Conservation (phyloP, 2,329 filamentous ascomycete genomes). For the Botrytis hyacinthi region DNA sequence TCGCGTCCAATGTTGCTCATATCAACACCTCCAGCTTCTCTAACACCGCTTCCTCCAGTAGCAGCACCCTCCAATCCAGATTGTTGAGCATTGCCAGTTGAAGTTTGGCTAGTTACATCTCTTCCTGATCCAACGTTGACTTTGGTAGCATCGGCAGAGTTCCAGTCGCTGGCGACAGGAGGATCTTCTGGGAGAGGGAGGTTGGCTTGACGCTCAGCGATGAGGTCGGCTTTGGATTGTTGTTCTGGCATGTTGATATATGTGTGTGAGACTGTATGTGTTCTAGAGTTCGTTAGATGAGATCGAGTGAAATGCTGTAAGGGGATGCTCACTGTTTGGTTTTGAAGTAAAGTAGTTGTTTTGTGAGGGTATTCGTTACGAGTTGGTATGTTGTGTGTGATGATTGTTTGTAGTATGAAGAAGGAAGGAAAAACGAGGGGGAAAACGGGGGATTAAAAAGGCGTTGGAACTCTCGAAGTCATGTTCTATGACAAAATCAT, state of each 20-base stretch:
- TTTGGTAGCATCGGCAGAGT: slow-evolving; percentile 65
- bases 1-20: slow-evolving; percentile 63
- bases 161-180: slow-evolving; percentile 73
- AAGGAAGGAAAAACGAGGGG: not conserved
- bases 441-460: slow-evolving; percentile 4
- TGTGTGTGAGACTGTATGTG: not conserved
- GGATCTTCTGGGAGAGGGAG: slow-evolving; percentile 78
- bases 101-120: slow-evolving; percentile 46
- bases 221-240: slow-evolving; percentile 58
- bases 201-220: slow-evolving; percentile 67
- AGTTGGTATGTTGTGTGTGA: not conserved
- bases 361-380: not conserved
- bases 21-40: slow-evolving; percentile 49
- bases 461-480: not conserved
- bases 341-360: not conserved
- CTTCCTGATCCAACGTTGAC: slow-evolving; percentile 61
- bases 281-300: slow-evolving; percentile 1
- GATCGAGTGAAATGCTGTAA: not conserved
- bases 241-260: slow-evolving; percentile 37
- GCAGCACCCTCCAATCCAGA: slow-evolving; percentile 58
- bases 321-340: not conserved
- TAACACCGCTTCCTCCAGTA: slow-evolving; percentile 53
- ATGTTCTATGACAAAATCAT: slow-evolving; percentile 17
- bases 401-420: slow-evolving; percentile 11
- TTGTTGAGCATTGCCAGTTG: slow-evolving; percentile 48